Evolutionary conservation across 192 early-diverging fungal genomes (phyloP), one percentile per base, ranked within the genome.

Genomic region (Coemansia sp.): DNA sequence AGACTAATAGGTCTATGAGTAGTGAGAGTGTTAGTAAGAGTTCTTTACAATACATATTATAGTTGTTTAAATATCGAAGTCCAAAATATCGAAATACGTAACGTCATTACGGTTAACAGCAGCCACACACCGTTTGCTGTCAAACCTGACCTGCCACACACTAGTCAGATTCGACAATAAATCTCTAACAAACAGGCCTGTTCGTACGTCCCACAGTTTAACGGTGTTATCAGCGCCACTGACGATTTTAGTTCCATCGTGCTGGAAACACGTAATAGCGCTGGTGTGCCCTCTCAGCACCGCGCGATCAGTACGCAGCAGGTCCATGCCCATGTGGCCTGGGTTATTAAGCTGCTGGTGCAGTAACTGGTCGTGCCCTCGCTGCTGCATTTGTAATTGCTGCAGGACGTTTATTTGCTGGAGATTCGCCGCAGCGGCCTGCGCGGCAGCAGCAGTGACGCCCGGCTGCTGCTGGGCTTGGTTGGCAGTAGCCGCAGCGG

Each of bases 191-290:
- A 92, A 91, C 33, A 88, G 79, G 10, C 97, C 97, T 20, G 94
- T 92, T 15, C 87, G 83, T n/a, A 97, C 87, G 73, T 99, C 95
- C 97, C 98, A 99, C 70, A 98, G 88, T 74, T 98, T 98, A 31
- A 99, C 86, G 0, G 94, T 94, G 7, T 92, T 93, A 66, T 97
- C 98, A 4, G 94, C 94, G 3, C 98, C 98, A 16, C 94, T 95
- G 33, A 98, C 95, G 20, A 98, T 92, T 55, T 97, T 97, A 36
- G 88, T 85, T 12, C 87, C 88, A 74, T 99, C 98, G 75, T 97
- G 94, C 75, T 99, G 97, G 84, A 99, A 97, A 70, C 97, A 98
- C 3, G 98, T 99, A 53, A 99, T 99, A 10, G 98, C 96, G 4
- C 69, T 78, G 3, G 75, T 65, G 43, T 87, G 34, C 88, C 92